Base-by-base conservation (phyloP, 2,329 filamentous ascomycete genomes). In the Clarireedia sp. region DNA sequence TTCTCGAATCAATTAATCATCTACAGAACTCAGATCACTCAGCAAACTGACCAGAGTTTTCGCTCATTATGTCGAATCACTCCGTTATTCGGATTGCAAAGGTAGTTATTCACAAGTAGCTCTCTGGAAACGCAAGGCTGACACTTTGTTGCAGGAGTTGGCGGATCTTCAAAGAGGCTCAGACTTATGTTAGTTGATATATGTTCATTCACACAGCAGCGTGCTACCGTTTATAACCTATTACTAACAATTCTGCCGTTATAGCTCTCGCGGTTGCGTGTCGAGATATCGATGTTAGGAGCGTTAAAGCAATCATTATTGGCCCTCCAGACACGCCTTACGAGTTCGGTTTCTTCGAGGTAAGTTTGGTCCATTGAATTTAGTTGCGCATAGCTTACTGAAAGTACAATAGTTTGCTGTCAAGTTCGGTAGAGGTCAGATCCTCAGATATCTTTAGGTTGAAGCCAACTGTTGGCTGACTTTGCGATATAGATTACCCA, bases 261-360 rank as follows among this genome's bases (percentile, higher is more conserved):
- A 49, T 59, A 91, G 89, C 91, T 29, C 80, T 97, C 60, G 89
- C 89, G 10, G 90, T 96, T 48, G 87, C 89, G 55, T 95, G 88
- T 68, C 80, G 87, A 51, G 94, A 97, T 71, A 79, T 84, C 63
- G 90, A 99, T 70, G 89, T 97, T 58, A 87, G 91, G 54, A 87
- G 89, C 68, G 86, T 97, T 49, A 87, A 84, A 68, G 90, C 91
- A 48, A 72, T 97, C 60, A 92, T 97, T 65, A 83, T 97, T 62
- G 94, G 94, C 0, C 92, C 94, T 23, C 90, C 92, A 61, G 91
- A 94, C 64, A 95, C 91, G 0, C 91, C 92, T 0, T 99, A 99
- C 71, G 91, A 96, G 71, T 96, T 95, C 68, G 94, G 94, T 3
- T 96, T 96, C 73, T 97, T 95, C 68, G 90, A 97, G 79, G 90